Conservation (phyloP, 164 flowering plant species). For the Stephania cephalantha region DNA sequence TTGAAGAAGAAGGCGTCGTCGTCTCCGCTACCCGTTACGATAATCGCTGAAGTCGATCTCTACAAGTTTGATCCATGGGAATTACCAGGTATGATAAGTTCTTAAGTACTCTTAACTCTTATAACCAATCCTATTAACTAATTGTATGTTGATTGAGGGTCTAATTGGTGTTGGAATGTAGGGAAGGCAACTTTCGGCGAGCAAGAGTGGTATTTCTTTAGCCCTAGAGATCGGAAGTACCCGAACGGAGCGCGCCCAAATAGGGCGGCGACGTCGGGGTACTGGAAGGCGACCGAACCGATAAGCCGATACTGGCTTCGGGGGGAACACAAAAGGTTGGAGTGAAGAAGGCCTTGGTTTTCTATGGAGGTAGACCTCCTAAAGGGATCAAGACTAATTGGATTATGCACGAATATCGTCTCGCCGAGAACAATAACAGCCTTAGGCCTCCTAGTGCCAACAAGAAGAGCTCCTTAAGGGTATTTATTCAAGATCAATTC, state of each 20-base stretch:
- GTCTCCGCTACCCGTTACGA: conserved; percentile 62
- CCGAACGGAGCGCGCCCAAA: conserved; percentile 90
- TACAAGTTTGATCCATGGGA: conserved; percentile 92
- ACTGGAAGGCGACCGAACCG: conserved; percentile 98
- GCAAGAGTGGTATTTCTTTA: conserved; percentile 90
- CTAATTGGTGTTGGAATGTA: conserved; percentile 15
- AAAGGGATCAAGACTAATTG: conserved; percentile 83
- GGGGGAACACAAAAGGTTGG: conserved; percentile 75
- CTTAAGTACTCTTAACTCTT: too few species aligned
- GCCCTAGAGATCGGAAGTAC: conserved; percentile 85
- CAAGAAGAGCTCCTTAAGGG: conserved; percentile 73
- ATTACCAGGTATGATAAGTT: conserved; percentile 48
- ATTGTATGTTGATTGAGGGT: neutral
- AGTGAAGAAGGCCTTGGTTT: conserved; percentile 85
- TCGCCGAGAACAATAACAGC: conserved; percentile 41
- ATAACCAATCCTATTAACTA: too few species aligned
- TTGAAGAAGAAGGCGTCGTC: conserved; percentile 59
- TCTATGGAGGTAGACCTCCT: conserved; percentile 83
- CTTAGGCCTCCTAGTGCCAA: conserved; percentile 39
- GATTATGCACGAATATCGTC: conserved; percentile 93
- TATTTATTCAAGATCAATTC: conserved; percentile 8
- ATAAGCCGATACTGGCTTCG: conserved; percentile 64
- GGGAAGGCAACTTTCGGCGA: conserved; percentile 87
- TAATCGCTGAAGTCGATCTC: conserved; percentile 74
- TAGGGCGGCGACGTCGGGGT: conserved; percentile 85